Conservation (phyloP, 805 yeast genomes). For the Myxozyma vanderwaltii region DNA sequence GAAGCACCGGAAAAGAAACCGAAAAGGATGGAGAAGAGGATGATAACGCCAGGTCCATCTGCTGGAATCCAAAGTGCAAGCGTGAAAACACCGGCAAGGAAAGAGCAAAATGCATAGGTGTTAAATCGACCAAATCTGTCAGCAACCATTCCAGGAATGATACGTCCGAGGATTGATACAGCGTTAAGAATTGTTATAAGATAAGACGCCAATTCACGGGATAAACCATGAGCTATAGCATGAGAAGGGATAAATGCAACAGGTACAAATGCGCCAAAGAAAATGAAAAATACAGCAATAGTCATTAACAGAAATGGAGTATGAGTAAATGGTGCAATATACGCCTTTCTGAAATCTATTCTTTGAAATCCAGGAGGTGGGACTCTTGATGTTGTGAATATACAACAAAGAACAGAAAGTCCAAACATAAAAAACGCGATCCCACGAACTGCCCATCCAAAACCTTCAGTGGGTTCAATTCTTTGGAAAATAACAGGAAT, state of each 20-base stretch:
- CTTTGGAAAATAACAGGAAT: slow-evolving; percentile 49
- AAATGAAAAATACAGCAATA: slow-evolving; percentile 37
- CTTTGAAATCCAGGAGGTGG: slow-evolving; percentile 12
- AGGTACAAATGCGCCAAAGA: slow-evolving; percentile 41
- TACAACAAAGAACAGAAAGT: slow-evolving; percentile 34
- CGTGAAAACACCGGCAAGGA: slow-evolving; percentile 51
- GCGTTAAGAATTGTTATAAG: slow-evolving; percentile 18
- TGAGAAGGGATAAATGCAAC: slow-evolving; percentile 41
- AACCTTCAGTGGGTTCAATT: slow-evolving; percentile 46
- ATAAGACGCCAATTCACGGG: slow-evolving; percentile 11
- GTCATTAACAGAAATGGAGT: slow-evolving; percentile 35
- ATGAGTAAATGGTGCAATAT: slow-evolving; percentile 36
- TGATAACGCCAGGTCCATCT: slow-evolving; percentile 43
- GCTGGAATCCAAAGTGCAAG: slow-evolving; percentile 69
- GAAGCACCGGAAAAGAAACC: slow-evolving; percentile 43
- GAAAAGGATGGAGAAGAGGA: slow-evolving; percentile 38
- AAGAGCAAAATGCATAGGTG: slow-evolving; percentile 52
- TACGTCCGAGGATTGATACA: slow-evolving; percentile 50
- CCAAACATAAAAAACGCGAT: slow-evolving; percentile 50
- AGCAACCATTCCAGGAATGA: slow-evolving; percentile 56
- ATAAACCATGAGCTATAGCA: slow-evolving; percentile 36
- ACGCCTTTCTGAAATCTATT: slow-evolving; percentile 8
- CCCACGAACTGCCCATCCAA: slow-evolving; percentile 56
- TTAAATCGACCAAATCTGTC: slow-evolving; percentile 60
- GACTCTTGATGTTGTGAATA: slow-evolving; percentile 37